phyloP scores from a whole-genome alignment of 495 filamentous ascomycete genomes.

The Articulospora tetracladia region DNA sequence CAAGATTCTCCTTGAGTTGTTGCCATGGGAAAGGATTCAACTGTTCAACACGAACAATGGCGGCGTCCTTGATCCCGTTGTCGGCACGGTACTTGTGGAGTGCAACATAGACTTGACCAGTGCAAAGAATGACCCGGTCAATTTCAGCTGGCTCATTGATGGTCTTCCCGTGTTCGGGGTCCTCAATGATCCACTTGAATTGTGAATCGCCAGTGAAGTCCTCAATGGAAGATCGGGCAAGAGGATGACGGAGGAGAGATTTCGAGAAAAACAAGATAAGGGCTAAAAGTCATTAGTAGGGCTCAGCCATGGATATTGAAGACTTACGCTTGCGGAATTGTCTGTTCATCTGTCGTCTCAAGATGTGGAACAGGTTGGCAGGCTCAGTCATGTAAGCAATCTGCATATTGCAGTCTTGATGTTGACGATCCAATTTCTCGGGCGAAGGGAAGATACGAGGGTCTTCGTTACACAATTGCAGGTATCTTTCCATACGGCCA shows the following conservation, averaged over 20 bases:
- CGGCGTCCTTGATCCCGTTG: slow-evolving; percentile 79
- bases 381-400: slow-evolving; percentile 91
- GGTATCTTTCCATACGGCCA: slow-evolving; percentile 92
- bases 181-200: slow-evolving; percentile 94
- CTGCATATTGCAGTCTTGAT: slow-evolving; percentile 99
- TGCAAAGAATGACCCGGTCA: slow-evolving; percentile 89
- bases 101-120: slow-evolving; percentile 89
- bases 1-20: slow-evolving; percentile 90
- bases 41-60: slow-evolving; percentile 94
- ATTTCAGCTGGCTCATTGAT: slow-evolving; percentile 83
- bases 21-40: slow-evolving; percentile 98
- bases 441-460: slow-evolving; percentile 81
- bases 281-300: slow-evolving; percentile 41
- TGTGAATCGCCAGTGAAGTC: slow-evolving; percentile 87
- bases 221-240: slow-evolving; percentile 83
- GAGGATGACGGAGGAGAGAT: slow-evolving; percentile 84
- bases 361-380: slow-evolving; percentile 92
- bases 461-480: slow-evolving; percentile 98
- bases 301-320: neutral
- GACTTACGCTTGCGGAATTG: slow-evolving; percentile 97
- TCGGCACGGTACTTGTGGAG: slow-evolving; percentile 86
- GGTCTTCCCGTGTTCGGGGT: slow-evolving; percentile 71
- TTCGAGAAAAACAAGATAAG: slow-evolving; percentile 98
- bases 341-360: slow-evolving; percentile 95
- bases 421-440: slow-evolving; percentile 92